A percentile compares a stretch with the other conserved stretches of the same genome.
phyloP scores from a whole-genome alignment of 2,329 filamentous ascomycete species.

The Aspergillus amoenus region DNA sequence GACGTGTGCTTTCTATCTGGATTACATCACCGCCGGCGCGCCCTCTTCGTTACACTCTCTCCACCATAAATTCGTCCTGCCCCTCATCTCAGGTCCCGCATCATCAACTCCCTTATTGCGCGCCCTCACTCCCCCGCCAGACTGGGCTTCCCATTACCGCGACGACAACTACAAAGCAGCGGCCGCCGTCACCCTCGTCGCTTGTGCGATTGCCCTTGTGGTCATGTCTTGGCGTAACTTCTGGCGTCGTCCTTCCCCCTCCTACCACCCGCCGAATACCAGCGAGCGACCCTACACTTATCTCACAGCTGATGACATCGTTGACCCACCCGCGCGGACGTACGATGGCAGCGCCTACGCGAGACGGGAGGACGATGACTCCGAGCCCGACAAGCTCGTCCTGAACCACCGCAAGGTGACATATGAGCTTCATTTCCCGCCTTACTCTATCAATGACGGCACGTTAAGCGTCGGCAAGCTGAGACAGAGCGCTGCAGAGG shows the following conservation, averaged over 20 bases:
- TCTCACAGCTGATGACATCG: slow-evolving; percentile 37
- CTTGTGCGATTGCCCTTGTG: slow-evolving; percentile 29
- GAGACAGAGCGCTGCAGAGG: slow-evolving; percentile 39
- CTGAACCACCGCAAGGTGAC: slow-evolving; percentile 43
- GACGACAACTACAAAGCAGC: slow-evolving; percentile 22
- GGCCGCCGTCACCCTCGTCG: slow-evolving; percentile 26
- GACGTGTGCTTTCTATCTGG: slow-evolving; percentile 41
- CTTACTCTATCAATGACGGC: slow-evolving; percentile 50
- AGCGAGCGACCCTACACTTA: slow-evolving; percentile 37
- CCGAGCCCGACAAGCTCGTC: slow-evolving; percentile 44
- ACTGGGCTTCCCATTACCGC: slow-evolving; percentile 17
- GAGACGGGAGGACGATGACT: slow-evolving; percentile 24
- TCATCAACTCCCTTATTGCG: slow-evolving; percentile 22
- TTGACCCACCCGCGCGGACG: slow-evolving; percentile 21
- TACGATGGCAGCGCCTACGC: slow-evolving; percentile 14
- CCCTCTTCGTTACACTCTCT: slow-evolving; percentile 33
- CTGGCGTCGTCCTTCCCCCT: slow-evolving; percentile 32
- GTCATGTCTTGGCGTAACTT: slow-evolving; percentile 39
- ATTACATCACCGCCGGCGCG: slow-evolving; percentile 32
- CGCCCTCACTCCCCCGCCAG: slow-evolving; percentile 23
- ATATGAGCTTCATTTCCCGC: slow-evolving; percentile 45
- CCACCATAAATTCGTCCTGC: slow-evolving; percentile 29
- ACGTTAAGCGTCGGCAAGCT: slow-evolving; percentile 43
- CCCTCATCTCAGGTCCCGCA: slow-evolving; percentile 15
- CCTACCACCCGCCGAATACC: slow-evolving; percentile 21